A percentile compares a stretch with the other conserved stretches of the same genome.
Evolutionary conservation across 2,329 filamentous ascomycete genomes (phyloP).

Genomic region (Fusarium graminum): DNA sequence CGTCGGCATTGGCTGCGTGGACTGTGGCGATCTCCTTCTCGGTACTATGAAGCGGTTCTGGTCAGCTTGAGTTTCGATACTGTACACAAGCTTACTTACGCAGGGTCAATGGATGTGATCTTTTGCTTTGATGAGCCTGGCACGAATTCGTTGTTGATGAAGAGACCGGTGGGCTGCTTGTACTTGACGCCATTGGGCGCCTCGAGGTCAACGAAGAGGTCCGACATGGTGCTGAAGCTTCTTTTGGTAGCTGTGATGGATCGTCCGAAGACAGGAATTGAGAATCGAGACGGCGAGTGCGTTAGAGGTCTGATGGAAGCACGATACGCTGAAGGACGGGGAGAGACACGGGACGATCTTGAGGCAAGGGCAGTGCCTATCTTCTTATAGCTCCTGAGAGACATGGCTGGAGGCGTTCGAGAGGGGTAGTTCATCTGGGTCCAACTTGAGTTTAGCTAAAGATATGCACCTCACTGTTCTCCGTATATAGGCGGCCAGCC

Average conservation of each 20-base stretch:
- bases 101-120: constrained; percentile 50
- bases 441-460: constrained; percentile 24
- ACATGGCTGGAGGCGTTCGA: constrained; percentile 18
- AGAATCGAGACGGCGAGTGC: constrained; percentile 25
- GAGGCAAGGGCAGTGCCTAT: constrained; percentile 33
- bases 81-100: constrained; percentile 35
- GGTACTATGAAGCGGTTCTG: constrained; percentile 35
- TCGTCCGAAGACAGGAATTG: constrained; percentile 19
- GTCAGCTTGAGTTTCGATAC: not conserved
- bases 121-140: constrained; percentile 45
- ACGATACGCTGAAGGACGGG: constrained; percentile 15
- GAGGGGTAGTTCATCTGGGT: constrained; percentile 32
- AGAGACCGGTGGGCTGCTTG: constrained; percentile 79
- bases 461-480: constrained; percentile 14
- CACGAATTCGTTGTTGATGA: constrained; percentile 90
- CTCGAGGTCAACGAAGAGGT: constrained; percentile 68
- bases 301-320: constrained; percentile 12
- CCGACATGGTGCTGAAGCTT: constrained; percentile 44
- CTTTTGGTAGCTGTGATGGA: constrained; percentile 24
- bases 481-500: constrained; percentile 17
- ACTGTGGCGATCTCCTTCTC: constrained; percentile 50
- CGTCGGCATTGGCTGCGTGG: constrained; percentile 48
- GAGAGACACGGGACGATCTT: constrained; percentile 13
- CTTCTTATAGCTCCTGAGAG: constrained; percentile 40
- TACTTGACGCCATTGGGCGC: constrained; percentile 84